Percentiles rank a stretch among this genome's conserved stretches.
Evolutionary conservation across 192 early-diverging fungal genomes (phyloP).

Genomic region (Fimicolochytrium jonesii): DNA sequence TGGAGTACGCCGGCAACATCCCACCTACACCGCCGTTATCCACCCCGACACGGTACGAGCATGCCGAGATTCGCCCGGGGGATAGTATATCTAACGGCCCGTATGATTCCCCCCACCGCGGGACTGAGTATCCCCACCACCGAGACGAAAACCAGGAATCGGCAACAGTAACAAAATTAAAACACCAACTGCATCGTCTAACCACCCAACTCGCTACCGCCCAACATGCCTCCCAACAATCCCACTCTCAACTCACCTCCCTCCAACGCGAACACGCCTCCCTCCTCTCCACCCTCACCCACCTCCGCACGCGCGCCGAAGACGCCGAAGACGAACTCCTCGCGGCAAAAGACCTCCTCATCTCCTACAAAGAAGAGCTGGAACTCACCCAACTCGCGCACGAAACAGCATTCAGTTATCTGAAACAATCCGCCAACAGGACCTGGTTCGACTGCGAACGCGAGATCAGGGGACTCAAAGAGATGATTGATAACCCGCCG

Average conservation of each 20-base stretch:
- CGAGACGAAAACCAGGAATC: no score
- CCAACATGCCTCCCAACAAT: no score
- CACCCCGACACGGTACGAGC: no score
- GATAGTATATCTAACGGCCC: no score
- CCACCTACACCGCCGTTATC: no score
- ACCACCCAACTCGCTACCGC: slow-evolving; percentile 39
- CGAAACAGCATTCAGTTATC: slow-evolving; percentile 34
- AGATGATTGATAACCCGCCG: slow-evolving; percentile 33
- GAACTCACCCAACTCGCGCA: slow-evolving; percentile 37
- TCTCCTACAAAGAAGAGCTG: slow-evolving; percentile 37
- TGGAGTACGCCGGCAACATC: no score
- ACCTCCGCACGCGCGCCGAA: not conserved
- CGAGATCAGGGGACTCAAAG: slow-evolving; percentile 39
- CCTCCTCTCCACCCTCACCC: no score
- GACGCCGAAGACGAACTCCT: slow-evolving; percentile 33
- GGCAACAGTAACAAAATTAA: slow-evolving; percentile 16
- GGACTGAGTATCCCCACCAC: no score
- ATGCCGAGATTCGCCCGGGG: no score
- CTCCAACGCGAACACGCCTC: slow-evolving; percentile 22
- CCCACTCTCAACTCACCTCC: slow-evolving; percentile 32
- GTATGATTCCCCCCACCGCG: no score
- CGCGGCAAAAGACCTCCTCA: slow-evolving; percentile 39
- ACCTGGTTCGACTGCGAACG: slow-evolving; percentile 37
- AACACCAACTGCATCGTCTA: slow-evolving; percentile 36
- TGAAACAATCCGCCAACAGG: slow-evolving; percentile 26